Evolutionary conservation across 768 basidiomycete species (phyloP).

Genomic region (Calocybe gangraenosa): DNA sequence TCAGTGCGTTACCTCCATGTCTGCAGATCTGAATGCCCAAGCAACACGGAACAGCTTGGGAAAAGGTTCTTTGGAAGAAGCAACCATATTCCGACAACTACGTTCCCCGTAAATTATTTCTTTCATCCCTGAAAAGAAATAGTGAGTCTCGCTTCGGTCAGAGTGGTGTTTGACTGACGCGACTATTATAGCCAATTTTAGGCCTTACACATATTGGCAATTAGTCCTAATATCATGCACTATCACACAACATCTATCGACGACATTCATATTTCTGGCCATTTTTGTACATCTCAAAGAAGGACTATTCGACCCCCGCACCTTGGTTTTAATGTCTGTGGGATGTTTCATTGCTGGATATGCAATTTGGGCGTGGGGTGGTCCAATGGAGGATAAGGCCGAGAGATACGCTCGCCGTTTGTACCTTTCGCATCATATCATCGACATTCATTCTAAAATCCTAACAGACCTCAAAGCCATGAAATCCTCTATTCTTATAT

Average conservation of each 20-base stretch:
- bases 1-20: slow-evolving; percentile 8
- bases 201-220: slow-evolving; percentile 71
- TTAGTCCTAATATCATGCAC: slow-evolving; percentile 67
- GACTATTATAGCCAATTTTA: slow-evolving; percentile 62
- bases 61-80: slow-evolving; percentile 74
- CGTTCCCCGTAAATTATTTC: slow-evolving; percentile 69
- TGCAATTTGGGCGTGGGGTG: slow-evolving; percentile 55
- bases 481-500: slow-evolving; percentile 83
- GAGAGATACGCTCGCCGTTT: slow-evolving; percentile 17
- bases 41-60: slow-evolving; percentile 38
- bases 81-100: slow-evolving; percentile 83
- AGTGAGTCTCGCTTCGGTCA: slow-evolving; percentile 40
- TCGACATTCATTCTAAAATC: neutral
- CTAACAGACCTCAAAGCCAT: slow-evolving; percentile 60
- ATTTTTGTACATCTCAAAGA: slow-evolving; percentile 73
- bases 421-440: neutral
- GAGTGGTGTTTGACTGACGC: slow-evolving; percentile 10
- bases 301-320: slow-evolving; percentile 59
- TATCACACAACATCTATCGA: slow-evolving; percentile 81
- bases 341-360: slow-evolving; percentile 59
- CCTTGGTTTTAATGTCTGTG: slow-evolving; percentile 63
- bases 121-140: slow-evolving; percentile 75
- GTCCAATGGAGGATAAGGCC: slow-evolving; percentile 17
- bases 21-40: slow-evolving; percentile 18
- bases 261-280: slow-evolving; percentile 77